Evolutionary conservation across 2,329 filamentous ascomycete species (phyloP), one percentile per base, ranked within the genome.

Genomic region (Epichloe elymi): DNA sequence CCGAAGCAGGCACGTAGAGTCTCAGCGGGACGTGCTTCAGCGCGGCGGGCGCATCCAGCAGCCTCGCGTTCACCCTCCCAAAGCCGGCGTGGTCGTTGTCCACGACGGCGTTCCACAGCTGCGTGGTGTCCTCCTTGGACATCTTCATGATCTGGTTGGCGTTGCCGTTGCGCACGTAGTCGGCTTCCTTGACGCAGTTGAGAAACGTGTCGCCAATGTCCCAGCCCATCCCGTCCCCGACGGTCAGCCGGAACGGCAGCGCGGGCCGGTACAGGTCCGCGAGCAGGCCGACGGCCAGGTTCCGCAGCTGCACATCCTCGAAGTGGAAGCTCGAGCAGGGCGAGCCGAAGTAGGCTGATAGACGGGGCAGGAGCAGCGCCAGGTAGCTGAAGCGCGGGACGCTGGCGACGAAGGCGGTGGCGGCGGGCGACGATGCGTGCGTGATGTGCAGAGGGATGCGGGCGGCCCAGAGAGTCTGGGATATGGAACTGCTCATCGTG

Each of bases 61-160:
- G 78, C 55, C 83, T 84, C 55, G 75, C 79, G 63, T 90, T 85
- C 59, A 97, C 82, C 52, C 79, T 79, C 61, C 79, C 77, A 68
- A 86, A 97, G 40, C 82, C 72, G 8, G 71, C 58, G 58, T 86
- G 82, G 66, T 96, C 82, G 60, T 94, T 86, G 58, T 86, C 79
- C 64, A 84, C 76, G 41, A 95, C 86, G 10, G 86, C 78, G 57
- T 83, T 78, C 88, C 90, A 96, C 36, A 96, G 74, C 35, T 84
- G 79, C 7, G 83, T 87, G 14, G 87, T 93, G 64, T 95, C 83
- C 44, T 86, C 82, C 64, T 89, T 90, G 54, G 85, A 88, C 61
- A 96, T 72, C 50, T 82, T 84, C 88, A 95, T 95, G 61, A 95
- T 90, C 54, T 86, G 84, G 64, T 91, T 89, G 15, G 88, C 88